Evolutionary conservation across 306 rosid genomes (phyloP).

Genomic region (Datisca glomerata): DNA sequence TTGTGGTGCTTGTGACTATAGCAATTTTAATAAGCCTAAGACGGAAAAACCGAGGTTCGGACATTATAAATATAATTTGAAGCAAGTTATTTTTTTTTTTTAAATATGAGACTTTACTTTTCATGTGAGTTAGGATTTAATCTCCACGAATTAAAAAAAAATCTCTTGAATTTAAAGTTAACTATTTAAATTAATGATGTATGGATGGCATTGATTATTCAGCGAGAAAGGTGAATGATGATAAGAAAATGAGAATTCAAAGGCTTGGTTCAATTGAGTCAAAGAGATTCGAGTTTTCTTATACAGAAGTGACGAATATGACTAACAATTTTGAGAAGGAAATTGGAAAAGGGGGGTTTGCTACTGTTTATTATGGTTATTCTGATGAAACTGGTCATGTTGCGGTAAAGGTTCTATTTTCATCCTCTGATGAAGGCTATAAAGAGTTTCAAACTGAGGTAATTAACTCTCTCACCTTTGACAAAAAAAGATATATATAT

Average conservation of each 20-base stretch:
- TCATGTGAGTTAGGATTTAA: no score
- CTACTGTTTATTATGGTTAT: conserved; percentile 14
- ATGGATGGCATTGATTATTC: no score
- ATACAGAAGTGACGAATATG: conserved; percentile 9
- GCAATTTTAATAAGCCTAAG: not conserved
- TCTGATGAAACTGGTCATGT: conserved; percentile 11
- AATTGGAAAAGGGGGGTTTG: conserved; percentile 19
- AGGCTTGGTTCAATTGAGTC: conserved; percentile 12
- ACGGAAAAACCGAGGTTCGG: conserved; percentile 13
- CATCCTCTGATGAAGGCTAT: conserved; percentile 9
- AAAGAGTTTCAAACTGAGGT: conserved; percentile 23
- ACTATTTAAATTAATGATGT: no score
- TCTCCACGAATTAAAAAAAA: no score
- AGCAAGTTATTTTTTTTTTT: no score
- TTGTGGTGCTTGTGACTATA: conserved; percentile 8
- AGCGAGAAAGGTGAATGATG: no score
- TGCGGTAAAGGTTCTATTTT: conserved; percentile 20
- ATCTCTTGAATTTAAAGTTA: no score
- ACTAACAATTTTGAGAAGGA: conserved; percentile 17
- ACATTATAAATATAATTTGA: no score
- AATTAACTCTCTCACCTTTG: not conserved
- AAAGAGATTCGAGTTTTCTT: conserved; percentile 8
- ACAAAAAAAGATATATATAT: no score
- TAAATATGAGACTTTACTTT: no score
- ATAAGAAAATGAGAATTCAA: no score